Percentiles rank a stretch among this genome's conserved stretches.
phyloP scores from a whole-genome alignment of 2,329 filamentous ascomycete genomes.

The Hortaea werneckii region DNA sequence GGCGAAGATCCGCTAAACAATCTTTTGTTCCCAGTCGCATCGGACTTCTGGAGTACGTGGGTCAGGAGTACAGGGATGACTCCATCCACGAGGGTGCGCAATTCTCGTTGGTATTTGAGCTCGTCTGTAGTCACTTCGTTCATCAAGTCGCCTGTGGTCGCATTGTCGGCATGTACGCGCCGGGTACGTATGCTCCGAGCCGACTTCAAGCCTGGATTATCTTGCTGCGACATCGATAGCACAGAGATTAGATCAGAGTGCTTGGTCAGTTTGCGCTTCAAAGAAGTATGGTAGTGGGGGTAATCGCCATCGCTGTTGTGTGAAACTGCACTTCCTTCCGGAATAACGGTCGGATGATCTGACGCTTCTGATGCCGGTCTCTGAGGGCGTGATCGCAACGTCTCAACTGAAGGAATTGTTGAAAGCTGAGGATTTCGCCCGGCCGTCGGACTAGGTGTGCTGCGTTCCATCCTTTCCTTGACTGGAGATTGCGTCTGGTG shows the following conservation, averaged over 20 bases:
- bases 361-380: conserved; percentile 22
- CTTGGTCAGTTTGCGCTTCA: conserved; percentile 72
- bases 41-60: conserved; percentile 66
- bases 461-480: conserved; percentile 19
- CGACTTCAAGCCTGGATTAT: conserved; percentile 61
- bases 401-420: conserved; percentile 49
- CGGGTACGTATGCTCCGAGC: conserved; percentile 68
- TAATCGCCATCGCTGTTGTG: conserved; percentile 20
- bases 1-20: conserved; percentile 27
- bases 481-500: conserved; percentile 32
- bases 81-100: conserved; percentile 87
- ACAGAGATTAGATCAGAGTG: conserved; percentile 93
- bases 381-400: conserved; percentile 30
- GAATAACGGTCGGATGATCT: conserved; percentile 19
- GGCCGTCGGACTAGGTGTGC: not conserved
- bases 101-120: conserved; percentile 74
- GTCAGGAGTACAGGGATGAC: conserved; percentile 87
- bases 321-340: conserved; percentile 16
- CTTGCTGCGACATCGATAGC: conserved; percentile 58
- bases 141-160: conserved; percentile 66
- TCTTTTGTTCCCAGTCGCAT: conserved; percentile 31
- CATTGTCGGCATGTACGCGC: conserved; percentile 54
- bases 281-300: conserved; percentile 24
- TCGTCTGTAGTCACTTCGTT: conserved; percentile 76
- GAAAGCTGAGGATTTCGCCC: conserved; percentile 45